Evolutionary conservation across 495 filamentous ascomycete genomes (phyloP), one percentile per base, ranked within the genome.

Genomic region (Xanthoparmelia taractica): DNA sequence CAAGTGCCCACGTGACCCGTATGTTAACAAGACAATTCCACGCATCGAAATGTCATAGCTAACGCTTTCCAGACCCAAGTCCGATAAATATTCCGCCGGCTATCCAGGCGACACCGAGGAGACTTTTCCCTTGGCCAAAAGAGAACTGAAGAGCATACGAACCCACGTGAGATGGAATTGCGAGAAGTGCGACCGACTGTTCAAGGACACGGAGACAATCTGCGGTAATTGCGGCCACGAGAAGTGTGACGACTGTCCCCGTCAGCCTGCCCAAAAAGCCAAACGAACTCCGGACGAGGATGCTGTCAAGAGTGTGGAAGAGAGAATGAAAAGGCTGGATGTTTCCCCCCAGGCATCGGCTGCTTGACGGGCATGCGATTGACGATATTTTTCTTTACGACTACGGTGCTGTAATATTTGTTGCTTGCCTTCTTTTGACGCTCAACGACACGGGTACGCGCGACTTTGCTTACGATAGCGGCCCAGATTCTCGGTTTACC

Each of bases 1-100:
- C 66, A 83, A 81, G 61, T 96, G 91, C 74, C 91, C 89, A 17
- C 77, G 91, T 47, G 86, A 90, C 63, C 90, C 91, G 87, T 91
- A 84, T 73, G 88, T 85, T 59, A 23, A 10, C 34, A 4, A 36
- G 10, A 27, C 36, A 47, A 31, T 58, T 20, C 13, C 25, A 15
- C 15, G 25, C 38, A 31, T 31, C 13, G 34, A 13, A 34, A 17
- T 5, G 8, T 34, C 34, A 56, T 40, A 41, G 64, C 64, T 68
- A 65, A 63, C 37, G 27, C 58, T 66, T 61, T 17, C 15, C 71
- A 90, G 86, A 54, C 73, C 85, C 36, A 90, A 89, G 72, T 81
- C 82, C 60, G 76, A 87, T 57, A 91, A 87, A 68, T 89, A 89
- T 68, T 85, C 88, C 0, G 81, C 88, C 67, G 90, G 88, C 29